These are phyloP conservation scores for Arthroderma sp. DNA, from an alignment of 2,329 filamentous ascomycete genomes.

Conservation along the genomic window DNA sequence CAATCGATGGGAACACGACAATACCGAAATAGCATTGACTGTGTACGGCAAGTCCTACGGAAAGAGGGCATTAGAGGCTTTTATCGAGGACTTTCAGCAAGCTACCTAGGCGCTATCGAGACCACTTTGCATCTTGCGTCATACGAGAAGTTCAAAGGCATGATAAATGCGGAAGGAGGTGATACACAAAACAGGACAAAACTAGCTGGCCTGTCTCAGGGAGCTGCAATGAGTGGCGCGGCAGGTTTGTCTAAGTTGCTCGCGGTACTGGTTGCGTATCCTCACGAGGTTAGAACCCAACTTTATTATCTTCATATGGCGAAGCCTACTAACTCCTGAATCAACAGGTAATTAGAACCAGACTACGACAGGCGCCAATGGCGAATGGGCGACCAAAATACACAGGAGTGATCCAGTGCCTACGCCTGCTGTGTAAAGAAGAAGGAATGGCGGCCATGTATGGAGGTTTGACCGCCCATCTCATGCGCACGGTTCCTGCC, in stretches of 20 bases:
- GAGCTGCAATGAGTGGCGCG: conserved; percentile 39
- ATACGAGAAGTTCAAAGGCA: conserved; percentile 74
- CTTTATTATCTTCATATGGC: background rate
- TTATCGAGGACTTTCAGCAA: conserved; percentile 82
- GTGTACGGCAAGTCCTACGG: conserved; percentile 65
- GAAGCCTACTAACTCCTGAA: background rate
- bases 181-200: conserved; percentile 28
- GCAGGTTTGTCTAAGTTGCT: conserved; percentile 67
- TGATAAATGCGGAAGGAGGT: conserved; percentile 51
- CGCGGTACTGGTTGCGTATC: conserved; percentile 74
- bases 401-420: conserved; percentile 76
- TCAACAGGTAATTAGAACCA: conserved; percentile 50
- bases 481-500: conserved; percentile 79
- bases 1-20: conserved; percentile 51
- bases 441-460: conserved; percentile 79
- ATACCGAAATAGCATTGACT: conserved; percentile 81
- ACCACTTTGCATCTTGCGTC: conserved; percentile 86
- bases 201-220: conserved; percentile 31
- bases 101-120: conserved; percentile 80
- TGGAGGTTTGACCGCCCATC: conserved; percentile 78
- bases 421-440: conserved; percentile 73
- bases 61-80: conserved; percentile 69
- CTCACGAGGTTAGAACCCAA: conserved; percentile 57
- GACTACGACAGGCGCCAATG: conserved; percentile 76
- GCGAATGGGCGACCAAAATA: conserved; percentile 65